phyloP scores from a whole-genome alignment of 2,329 filamentous ascomycete genomes.

The Fusarium chaquense region DNA sequence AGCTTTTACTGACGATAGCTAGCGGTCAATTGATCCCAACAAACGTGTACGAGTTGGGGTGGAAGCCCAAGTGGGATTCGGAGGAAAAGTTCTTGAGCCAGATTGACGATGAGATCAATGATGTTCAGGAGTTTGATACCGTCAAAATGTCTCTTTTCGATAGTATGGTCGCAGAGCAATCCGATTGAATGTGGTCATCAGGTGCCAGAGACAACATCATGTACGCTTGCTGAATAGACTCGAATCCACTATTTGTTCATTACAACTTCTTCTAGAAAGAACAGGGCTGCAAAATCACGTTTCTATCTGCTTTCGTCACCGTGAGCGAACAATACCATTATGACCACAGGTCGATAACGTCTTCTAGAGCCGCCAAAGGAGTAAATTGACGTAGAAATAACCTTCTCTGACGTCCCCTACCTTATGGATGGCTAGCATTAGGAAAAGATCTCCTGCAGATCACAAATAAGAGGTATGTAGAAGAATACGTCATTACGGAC shows the following conservation, averaged over 20 bases:
- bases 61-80: slow-evolving; percentile 25
- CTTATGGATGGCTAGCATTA: background rate
- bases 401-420: background rate
- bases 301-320: background rate
- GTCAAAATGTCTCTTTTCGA: slow-evolving; percentile 29
- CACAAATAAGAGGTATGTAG: background rate
- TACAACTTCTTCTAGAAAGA: background rate
- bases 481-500: slow-evolving; percentile 7
- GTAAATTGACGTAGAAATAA: background rate
- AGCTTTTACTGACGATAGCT: background rate
- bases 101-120: slow-evolving; percentile 23
- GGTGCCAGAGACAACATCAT: background rate
- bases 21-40: slow-evolving; percentile 13
- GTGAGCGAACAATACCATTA: background rate
- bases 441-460: background rate
- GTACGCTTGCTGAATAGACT: background rate
- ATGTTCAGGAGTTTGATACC: slow-evolving; percentile 30
- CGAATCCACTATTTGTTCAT: background rate
- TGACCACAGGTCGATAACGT: background rate
- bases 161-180: background rate
- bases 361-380: background rate
- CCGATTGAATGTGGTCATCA: background rate
- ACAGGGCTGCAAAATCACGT: background rate
- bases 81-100: slow-evolving; percentile 15
- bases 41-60: slow-evolving; percentile 22